Evolutionary conservation across 2,329 filamentous ascomycete species (phyloP).

Genomic region (Trichoderma brevicompactum): DNA sequence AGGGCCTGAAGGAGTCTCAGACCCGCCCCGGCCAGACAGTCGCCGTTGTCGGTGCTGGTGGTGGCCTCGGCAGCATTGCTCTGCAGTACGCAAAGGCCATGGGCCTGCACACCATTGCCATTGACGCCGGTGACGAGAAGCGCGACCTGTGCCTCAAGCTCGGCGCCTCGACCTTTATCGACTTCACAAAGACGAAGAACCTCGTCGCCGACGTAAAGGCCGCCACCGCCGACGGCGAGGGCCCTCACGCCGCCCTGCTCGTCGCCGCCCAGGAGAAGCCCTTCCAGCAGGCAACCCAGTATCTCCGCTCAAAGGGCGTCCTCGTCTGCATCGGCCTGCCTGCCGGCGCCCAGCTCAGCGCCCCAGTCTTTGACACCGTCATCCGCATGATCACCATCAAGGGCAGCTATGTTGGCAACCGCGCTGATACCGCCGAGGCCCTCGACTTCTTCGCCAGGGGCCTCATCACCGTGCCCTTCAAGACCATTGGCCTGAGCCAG

Average conservation of each 20-base stretch:
- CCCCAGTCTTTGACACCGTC: constrained; percentile 88
- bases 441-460: constrained; percentile 87
- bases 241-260: constrained; percentile 84
- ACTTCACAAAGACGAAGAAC: constrained; percentile 77
- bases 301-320: constrained; percentile 79
- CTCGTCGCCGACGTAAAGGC: constrained; percentile 83
- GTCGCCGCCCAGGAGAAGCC: constrained; percentile 88
- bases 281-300: constrained; percentile 91
- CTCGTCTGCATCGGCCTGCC: constrained; percentile 92
- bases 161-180: constrained; percentile 75
- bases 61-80: constrained; percentile 77
- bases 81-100: constrained; percentile 90
- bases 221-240: constrained; percentile 77
- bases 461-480: constrained; percentile 84
- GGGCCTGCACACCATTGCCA: constrained; percentile 79
- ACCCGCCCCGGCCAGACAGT: constrained; percentile 75
- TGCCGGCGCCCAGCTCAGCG: constrained; percentile 75
- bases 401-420: constrained; percentile 92
- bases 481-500: constrained; percentile 80
- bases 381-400: constrained; percentile 89
- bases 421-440: constrained; percentile 84
- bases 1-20: constrained; percentile 84
- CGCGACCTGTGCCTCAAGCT: constrained; percentile 68
- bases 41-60: constrained; percentile 84
- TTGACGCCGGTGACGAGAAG: constrained; percentile 86